Evolutionary conservation across 2,329 filamentous ascomycete genomes (phyloP).

Genomic region (Orbilia brochopaga): DNA sequence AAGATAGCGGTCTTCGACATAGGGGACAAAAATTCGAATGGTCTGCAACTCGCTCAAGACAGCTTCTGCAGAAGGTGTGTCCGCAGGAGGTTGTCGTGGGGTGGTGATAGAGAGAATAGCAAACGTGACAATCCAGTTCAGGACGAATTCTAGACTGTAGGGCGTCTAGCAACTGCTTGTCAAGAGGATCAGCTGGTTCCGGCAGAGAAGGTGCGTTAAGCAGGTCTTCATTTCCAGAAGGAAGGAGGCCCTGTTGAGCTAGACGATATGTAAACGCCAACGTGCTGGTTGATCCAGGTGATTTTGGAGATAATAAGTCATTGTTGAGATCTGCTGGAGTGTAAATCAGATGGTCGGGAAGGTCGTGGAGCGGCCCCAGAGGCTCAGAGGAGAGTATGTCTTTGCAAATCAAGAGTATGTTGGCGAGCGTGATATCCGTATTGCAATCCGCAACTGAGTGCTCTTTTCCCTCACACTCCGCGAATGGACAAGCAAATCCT

Average conservation of each 20-base stretch:
- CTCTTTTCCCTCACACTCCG: constrained; percentile 67
- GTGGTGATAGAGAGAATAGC: constrained; percentile 79
- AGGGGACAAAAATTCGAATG: constrained; percentile 80
- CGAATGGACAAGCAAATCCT: constrained; percentile 77
- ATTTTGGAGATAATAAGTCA: constrained; percentile 46
- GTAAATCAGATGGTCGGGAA: neutral
- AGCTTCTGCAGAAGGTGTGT: constrained; percentile 85
- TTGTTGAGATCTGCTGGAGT: constrained; percentile 54
- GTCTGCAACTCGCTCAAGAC: constrained; percentile 76
- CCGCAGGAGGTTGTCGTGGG: constrained; percentile 85
- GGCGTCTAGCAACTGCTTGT: constrained; percentile 63
- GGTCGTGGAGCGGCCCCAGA: constrained; percentile 56
- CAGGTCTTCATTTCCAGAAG: constrained; percentile 53
- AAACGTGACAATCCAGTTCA: constrained; percentile 87
- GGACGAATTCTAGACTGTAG: constrained; percentile 68
- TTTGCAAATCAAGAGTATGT: constrained; percentile 69
- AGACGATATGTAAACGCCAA: constrained; percentile 72
- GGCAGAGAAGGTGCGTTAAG: constrained; percentile 53
- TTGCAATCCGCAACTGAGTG: constrained; percentile 79
- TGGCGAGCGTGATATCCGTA: constrained; percentile 76
- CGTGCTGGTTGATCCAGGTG: constrained; percentile 62
- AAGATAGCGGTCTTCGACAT: constrained; percentile 67
- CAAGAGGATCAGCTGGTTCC: constrained; percentile 56
- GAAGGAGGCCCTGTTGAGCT: constrained; percentile 58
- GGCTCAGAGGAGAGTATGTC: constrained; percentile 61